Base-by-base conservation (phyloP, 441 rosid species). In the Flueggea neowawraea region DNA sequence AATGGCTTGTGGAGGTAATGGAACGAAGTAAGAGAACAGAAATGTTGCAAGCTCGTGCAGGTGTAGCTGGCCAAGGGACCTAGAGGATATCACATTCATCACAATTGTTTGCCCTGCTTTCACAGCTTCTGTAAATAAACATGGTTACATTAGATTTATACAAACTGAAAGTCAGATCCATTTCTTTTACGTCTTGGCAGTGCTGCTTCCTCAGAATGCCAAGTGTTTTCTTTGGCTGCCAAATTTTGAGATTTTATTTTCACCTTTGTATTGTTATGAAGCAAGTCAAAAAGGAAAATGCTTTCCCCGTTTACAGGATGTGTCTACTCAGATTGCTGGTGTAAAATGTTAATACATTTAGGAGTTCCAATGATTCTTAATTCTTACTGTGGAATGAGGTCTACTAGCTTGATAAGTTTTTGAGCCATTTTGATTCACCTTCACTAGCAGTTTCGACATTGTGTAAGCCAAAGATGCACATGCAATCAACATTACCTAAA, bases 11-110 rank as follows among this genome's bases (percentile, higher is more conserved):
- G 31, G 91, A 82, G 17, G 97, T 82, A 69, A 95, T 91, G 97
- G 93, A 88, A 75, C 86, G 91, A 80, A 91, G 98, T 90, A 95
- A 88, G 84, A 88, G 99, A 85, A 89, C 97, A 7, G 98, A 91
- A 75, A 74, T 73, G 64, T 66, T 95, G 80, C 83, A 90, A 73
- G 83, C 73, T 36, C 97, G 97, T 10, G 82, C 90, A 11, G 92
- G 88, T 32, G 70, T 52, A 60, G 58, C 73, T 5, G 73, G 81
- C 68, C 74, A 72, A 62, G 67, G 73, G 56, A 73, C 69, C 66
- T 82, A 77, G 80, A 54, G 54, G 51, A 56, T 68, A 63, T 65
- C 50, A 44, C 55, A 5, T 57, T 60, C 31, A 56, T 59, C 54
- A 63, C 66, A 36, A 66, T 63, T 59, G 54, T 52, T 60, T 33